Percentiles rank a stretch among this genome's conserved stretches.
Conservation (phyloP, 768 basidiomycete species). For the Chiua virens region DNA sequence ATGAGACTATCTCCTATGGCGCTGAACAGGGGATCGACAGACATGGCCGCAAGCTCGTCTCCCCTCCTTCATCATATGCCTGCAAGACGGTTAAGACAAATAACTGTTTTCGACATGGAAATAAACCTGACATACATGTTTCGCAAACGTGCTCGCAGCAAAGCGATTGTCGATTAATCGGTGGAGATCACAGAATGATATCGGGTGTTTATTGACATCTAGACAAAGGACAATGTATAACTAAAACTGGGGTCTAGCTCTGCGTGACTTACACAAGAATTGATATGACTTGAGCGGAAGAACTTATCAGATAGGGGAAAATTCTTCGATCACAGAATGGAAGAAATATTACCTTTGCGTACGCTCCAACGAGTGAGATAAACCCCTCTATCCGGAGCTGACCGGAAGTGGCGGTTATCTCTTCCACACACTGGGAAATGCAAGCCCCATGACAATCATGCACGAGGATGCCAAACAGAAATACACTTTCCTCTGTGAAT, state of each 20-base stretch:
- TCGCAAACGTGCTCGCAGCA: slow-evolving; percentile 66
- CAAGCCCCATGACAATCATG: slow-evolving; percentile 11
- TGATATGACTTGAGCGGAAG: slow-evolving; percentile 65
- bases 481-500: slow-evolving; percentile 57
- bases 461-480: slow-evolving; percentile 6
- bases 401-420: slow-evolving; percentile 50
- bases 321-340: slow-evolving; percentile 14
- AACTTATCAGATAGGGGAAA: slow-evolving; percentile 20
- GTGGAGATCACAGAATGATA: slow-evolving; percentile 67
- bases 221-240: slow-evolving; percentile 2
- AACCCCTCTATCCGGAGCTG: slow-evolving; percentile 73
- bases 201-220: slow-evolving; percentile 82
- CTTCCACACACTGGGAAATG: slow-evolving; percentile 62
- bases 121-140: slow-evolving; percentile 49
- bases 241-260: neutral
- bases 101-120: slow-evolving; percentile 5
- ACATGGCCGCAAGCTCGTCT: slow-evolving; percentile 34
- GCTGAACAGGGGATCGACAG: slow-evolving; percentile 7
- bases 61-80: slow-evolving; percentile 70
- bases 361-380: slow-evolving; percentile 74
- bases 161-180: slow-evolving; percentile 67
- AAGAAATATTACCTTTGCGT: slow-evolving; percentile 58
- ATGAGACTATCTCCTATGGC: slow-evolving; percentile 11
- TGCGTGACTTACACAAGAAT: slow-evolving; percentile 67
- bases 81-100: slow-evolving; percentile 24